phyloP scores from a whole-genome alignment of 2,329 filamentous ascomycete genomes.

The Colletotrichum endophyticum region DNA sequence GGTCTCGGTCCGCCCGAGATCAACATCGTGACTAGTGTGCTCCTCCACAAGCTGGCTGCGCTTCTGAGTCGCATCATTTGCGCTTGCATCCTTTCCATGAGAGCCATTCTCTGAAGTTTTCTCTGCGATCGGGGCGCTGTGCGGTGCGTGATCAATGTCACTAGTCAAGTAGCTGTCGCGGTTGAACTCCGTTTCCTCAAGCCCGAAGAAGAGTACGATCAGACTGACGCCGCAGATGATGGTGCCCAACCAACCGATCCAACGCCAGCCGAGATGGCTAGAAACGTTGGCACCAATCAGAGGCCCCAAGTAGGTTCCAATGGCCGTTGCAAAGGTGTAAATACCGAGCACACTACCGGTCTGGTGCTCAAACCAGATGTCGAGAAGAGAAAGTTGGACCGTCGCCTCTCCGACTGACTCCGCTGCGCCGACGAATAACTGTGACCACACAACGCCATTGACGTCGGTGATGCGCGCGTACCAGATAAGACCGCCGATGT shows the following conservation, averaged over 20 bases:
- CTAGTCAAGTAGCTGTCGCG: constrained; percentile 40
- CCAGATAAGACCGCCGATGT: constrained; percentile 58
- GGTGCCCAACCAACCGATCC: constrained; percentile 56
- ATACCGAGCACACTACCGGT: constrained; percentile 58
- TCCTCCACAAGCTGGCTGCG: neutral
- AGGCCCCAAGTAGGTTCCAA: constrained; percentile 61
- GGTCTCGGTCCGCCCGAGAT: constrained; percentile 15
- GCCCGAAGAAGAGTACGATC: constrained; percentile 52
- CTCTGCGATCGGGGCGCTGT: constrained; percentile 13
- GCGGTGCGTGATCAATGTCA: constrained; percentile 25
- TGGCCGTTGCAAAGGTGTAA: constrained; percentile 59
- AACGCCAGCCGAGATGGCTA: constrained; percentile 55
- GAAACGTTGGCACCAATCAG: constrained; percentile 57
- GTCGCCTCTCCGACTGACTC: constrained; percentile 61
- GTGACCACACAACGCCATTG: constrained; percentile 56
- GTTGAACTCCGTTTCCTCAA: constrained; percentile 59
- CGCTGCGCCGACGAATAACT: constrained; percentile 62
- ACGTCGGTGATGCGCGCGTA: constrained; percentile 49
- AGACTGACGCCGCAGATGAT: constrained; percentile 54
- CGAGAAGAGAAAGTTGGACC: constrained; percentile 61
- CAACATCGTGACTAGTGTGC: neutral
- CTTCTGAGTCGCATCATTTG: neutral
- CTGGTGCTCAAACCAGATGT: constrained; percentile 63
- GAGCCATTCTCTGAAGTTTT: neutral
- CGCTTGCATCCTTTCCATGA: neutral